These are phyloP conservation scores for Guadua angustifolia DNA, from an alignment of 176 grass and related monocot genomes.

Conservation along the genomic window DNA sequence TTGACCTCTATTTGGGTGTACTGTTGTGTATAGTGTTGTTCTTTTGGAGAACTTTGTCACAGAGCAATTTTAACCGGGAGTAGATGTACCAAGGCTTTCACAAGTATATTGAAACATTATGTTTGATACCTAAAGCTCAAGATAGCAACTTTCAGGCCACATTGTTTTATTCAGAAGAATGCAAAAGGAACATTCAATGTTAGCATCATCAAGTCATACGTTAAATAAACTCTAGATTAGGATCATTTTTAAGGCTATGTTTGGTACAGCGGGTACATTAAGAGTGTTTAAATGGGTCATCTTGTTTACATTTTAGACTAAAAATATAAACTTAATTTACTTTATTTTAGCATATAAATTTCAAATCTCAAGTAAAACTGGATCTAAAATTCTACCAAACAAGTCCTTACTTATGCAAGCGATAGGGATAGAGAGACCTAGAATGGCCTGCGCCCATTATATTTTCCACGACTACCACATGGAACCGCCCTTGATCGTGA, in stretches of 20 bases:
- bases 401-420: too few relatives aligned
- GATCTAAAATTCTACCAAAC: too few relatives aligned
- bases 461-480: constrained; percentile 8
- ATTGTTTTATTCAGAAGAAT: constrained; percentile 12
- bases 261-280: too few relatives aligned
- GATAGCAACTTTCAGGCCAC: neutral
- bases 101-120: neutral
- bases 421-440: constrained; percentile 9
- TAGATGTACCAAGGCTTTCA: neutral
- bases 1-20: neutral
- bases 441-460: constrained; percentile 15
- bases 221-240: neutral
- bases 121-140: neutral
- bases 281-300: too few relatives aligned
- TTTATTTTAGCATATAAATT: too few relatives aligned
- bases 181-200: neutral
- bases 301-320: too few relatives aligned
- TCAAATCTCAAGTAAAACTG: too few relatives aligned
- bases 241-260: neutral
- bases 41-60: neutral
- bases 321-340: too few relatives aligned
- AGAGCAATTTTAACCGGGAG: neutral
- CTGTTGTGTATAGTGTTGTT: neutral
- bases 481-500: constrained; percentile 18
- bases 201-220: neutral